Evolutionary conservation across 345 rosid genomes (phyloP).

Genomic region (Sisymbrium altissimum): DNA sequence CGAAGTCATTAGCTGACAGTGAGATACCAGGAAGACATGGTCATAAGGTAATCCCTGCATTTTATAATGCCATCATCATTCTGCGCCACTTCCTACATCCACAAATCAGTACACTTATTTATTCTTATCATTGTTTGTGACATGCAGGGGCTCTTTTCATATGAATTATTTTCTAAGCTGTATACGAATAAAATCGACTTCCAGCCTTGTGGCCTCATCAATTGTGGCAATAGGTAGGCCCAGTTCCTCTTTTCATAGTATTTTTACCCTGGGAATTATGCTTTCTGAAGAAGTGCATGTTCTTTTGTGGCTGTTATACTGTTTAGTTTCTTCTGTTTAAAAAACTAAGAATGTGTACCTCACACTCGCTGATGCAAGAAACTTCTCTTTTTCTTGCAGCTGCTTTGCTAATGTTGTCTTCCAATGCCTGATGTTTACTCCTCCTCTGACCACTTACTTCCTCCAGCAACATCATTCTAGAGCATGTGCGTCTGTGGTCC

Average conservation of each 20-base stretch:
- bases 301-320: constrained; percentile 3
- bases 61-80: constrained; percentile 9
- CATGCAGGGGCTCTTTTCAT: constrained; percentile 75
- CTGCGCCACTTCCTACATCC: not conserved
- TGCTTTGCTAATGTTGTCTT: constrained; percentile 95
- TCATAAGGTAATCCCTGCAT: constrained; percentile 51
- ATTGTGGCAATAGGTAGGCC: constrained; percentile 87
- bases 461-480: constrained; percentile 79
- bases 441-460: constrained; percentile 85
- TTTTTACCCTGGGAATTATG: not conserved
- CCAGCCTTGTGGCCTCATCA: constrained; percentile 82
- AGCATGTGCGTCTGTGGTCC: constrained; percentile 54
- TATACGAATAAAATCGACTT: constrained; percentile 68
- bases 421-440: constrained; percentile 91
- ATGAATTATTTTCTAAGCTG: constrained; percentile 74
- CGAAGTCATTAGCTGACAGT: constrained; percentile 44
- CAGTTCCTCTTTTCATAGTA: not conserved
- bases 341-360: not conserved
- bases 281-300: not conserved
- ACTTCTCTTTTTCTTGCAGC: constrained; percentile 49
- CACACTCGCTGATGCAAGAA: constrained; percentile 16
- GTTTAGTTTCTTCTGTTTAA: constrained; percentile 11
- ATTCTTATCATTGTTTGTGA: constrained; percentile 22
- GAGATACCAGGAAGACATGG: constrained; percentile 51
- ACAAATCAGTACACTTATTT: constrained; percentile 5